Conservation (phyloP, 2,329 filamentous ascomycete species). For the Rutstroemia sp. region DNA sequence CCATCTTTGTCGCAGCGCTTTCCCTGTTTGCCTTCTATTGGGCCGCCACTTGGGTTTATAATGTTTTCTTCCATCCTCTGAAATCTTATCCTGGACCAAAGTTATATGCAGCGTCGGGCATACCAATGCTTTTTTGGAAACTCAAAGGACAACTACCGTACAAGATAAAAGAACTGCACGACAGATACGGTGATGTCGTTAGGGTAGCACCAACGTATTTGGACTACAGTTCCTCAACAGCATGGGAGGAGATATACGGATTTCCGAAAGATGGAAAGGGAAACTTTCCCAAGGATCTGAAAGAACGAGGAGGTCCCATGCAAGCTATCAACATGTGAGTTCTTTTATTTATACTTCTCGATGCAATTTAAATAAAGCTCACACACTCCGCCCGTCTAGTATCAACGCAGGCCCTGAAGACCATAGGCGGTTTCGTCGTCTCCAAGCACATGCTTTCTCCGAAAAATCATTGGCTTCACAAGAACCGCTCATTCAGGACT, state of each 20-base stretch:
- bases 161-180: conserved; percentile 8
- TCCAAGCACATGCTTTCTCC: conserved; percentile 28
- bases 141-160: background rate
- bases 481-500: conserved; percentile 13
- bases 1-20: background rate
- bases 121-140: conserved; percentile 4
- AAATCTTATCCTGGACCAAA: conserved; percentile 12
- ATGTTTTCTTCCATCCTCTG: conserved; percentile 14
- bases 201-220: conserved; percentile 13
- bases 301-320: accelerated
- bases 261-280: background rate
- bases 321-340: background rate
- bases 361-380: background rate
- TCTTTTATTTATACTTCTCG: background rate
- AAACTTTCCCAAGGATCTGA: background rate
- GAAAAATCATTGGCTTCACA: conserved; percentile 28
- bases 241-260: conserved; percentile 13
- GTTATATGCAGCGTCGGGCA: conserved; percentile 3
- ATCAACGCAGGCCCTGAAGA: conserved; percentile 2
- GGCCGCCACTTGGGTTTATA: conserved; percentile 5
- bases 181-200: conserved; percentile 14
- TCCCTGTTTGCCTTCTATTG: background rate
- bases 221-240: conserved; percentile 7
- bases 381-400: background rate
- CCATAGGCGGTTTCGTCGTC: conserved; percentile 26